Conservation (phyloP, 2,329 filamentous ascomycete genomes). For the Sporothrix schenckii region DNA sequence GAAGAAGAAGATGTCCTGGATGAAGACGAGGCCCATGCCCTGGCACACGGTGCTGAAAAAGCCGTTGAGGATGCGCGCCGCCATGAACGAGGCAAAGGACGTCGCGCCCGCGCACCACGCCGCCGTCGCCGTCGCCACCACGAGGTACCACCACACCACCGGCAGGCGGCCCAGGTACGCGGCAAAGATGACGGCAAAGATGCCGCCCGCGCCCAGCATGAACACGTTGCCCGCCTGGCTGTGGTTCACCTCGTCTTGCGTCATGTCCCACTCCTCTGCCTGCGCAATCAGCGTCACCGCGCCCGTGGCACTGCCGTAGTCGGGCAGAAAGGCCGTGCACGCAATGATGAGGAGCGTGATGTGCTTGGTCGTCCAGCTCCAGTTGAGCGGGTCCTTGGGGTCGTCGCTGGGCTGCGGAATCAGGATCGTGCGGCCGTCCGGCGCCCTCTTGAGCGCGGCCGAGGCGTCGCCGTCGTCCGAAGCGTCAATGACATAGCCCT, state of each 20-base stretch:
- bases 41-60: conserved; percentile 53
- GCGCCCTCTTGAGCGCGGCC: conserved; percentile 43
- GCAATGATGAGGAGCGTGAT: conserved; percentile 53
- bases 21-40: conserved; percentile 54
- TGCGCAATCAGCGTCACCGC: conserved; percentile 51
- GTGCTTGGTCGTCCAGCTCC: conserved; percentile 54
- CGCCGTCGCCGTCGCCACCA: conserved; percentile 46
- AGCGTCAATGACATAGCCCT: conserved; percentile 47
- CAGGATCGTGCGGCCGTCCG: conserved; percentile 51
- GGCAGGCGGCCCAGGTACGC: conserved; percentile 51
- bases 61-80: conserved; percentile 52
- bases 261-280: conserved; percentile 53
- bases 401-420: conserved; percentile 58
- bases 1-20: conserved; percentile 64
- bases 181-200: conserved; percentile 47
- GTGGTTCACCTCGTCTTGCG: conserved; percentile 54
- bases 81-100: conserved; percentile 53
- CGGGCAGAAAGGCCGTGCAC: conserved; percentile 51
- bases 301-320: conserved; percentile 54
- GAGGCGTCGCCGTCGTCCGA: conserved; percentile 40
- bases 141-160: conserved; percentile 49
- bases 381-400: conserved; percentile 58
- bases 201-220: conserved; percentile 51
- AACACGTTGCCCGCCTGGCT: conserved; percentile 57
- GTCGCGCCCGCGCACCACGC: conserved; percentile 51